These are phyloP conservation scores for Orobanche coerulescens DNA, from an alignment of 257 asterid species.

Conservation along the genomic window DNA sequence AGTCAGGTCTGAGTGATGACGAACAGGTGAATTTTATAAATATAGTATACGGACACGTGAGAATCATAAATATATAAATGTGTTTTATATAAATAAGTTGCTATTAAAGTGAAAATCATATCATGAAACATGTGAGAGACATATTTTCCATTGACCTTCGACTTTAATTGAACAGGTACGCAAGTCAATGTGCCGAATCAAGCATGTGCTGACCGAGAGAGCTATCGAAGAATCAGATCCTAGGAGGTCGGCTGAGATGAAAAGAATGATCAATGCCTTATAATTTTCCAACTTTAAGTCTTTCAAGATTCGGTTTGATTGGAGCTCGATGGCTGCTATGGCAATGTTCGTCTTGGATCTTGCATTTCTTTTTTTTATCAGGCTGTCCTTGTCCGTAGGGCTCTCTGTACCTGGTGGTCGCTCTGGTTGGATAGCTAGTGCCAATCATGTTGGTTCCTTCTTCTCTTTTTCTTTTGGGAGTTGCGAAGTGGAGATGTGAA, in stretches of 20 bases:
- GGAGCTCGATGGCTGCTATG: background rate
- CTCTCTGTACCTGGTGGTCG: no score
- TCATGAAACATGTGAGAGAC: no score
- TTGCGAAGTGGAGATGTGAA: no score
- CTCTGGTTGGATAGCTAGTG: no score
- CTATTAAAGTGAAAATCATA: no score
- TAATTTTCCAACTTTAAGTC: slow-evolving; percentile 17
- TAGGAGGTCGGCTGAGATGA: slow-evolving; percentile 87
- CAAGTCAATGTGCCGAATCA: slow-evolving; percentile 89
- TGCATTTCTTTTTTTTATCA: background rate
- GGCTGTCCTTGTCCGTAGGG: background rate
- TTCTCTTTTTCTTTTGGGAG: no score
- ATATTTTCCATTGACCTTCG: no score
- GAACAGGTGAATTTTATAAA: no score
- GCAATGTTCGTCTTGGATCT: background rate
- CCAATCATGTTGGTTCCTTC: no score
- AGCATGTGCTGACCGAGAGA: slow-evolving; percentile 93
- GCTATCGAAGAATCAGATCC: slow-evolving; percentile 90
- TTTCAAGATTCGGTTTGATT: background rate
- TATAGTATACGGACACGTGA: no score
- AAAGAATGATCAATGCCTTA: slow-evolving; percentile 76
- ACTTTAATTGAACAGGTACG: slow-evolving; percentile 48
- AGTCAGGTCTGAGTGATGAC: background rate
- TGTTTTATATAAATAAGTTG: no score
- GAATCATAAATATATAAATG: no score